Conservation (phyloP, 768 basidiomycete genomes). For the Agrocybe praecox region DNA sequence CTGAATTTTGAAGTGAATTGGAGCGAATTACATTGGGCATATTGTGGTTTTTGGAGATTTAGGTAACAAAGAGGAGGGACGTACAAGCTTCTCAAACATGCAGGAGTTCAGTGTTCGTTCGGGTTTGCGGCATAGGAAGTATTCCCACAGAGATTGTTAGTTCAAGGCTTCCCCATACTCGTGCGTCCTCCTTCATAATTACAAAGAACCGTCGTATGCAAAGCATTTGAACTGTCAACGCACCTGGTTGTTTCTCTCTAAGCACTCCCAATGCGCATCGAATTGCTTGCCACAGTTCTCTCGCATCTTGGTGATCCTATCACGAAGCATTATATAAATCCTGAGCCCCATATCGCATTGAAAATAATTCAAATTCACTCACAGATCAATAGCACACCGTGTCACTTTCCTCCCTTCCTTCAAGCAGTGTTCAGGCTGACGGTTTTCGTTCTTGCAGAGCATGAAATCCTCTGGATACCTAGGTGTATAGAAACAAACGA, state of each 20-base stretch:
- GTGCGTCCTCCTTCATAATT: not conserved
- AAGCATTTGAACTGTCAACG: slow-evolving; percentile 22
- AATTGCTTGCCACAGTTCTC: slow-evolving; percentile 89
- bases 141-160: slow-evolving; percentile 57
- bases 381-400: slow-evolving; percentile 94
- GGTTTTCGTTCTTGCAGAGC: slow-evolving; percentile 94
- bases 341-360: not conserved
- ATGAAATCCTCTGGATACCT: slow-evolving; percentile 61
- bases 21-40: no score
- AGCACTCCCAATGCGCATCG: slow-evolving; percentile 90
- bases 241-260: slow-evolving; percentile 95
- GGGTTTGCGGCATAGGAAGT: slow-evolving; percentile 84
- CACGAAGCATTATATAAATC: not conserved
- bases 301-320: slow-evolving; percentile 89
- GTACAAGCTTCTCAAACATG: slow-evolving; percentile 94
- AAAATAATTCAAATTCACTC: slow-evolving; percentile 31
- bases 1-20: no score
- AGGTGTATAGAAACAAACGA: no score
- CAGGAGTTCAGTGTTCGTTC: slow-evolving; percentile 90
- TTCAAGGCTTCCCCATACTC: not conserved
- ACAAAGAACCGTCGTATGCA: no score
- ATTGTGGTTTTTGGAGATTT: no score
- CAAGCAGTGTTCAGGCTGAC: slow-evolving; percentile 90
- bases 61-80: slow-evolving; percentile 33
- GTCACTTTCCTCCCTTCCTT: slow-evolving; percentile 96